A percentile compares a stretch with the other conserved stretches of the same genome.
phyloP scores from a whole-genome alignment of 2,329 filamentous ascomycete genomes.

The Fusarium sp. region DNA sequence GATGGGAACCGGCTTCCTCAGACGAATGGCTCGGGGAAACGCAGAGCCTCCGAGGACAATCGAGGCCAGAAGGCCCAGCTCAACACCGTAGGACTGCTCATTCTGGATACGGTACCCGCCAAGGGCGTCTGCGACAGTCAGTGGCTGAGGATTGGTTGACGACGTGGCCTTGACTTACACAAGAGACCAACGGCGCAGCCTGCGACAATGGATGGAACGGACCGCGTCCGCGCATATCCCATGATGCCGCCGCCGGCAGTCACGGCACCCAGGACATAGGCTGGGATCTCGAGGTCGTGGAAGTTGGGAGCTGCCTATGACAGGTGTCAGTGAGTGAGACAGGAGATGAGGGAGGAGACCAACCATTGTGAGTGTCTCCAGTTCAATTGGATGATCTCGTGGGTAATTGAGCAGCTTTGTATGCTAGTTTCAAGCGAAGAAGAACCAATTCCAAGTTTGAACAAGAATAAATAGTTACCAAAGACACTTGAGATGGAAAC shows the following conservation, averaged over 20 bases:
- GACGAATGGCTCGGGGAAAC: constrained; percentile 86
- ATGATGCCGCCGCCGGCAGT: constrained; percentile 89
- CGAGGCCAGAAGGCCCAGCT: constrained; percentile 89
- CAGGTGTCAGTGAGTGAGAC: background rate
- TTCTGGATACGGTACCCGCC: constrained; percentile 84
- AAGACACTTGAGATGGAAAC: background rate
- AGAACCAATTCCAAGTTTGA: background rate
- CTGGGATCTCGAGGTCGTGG: constrained; percentile 62
- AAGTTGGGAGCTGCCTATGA: constrained; percentile 23
- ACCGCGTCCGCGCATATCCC: constrained; percentile 87
- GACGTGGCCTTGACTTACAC: no score
- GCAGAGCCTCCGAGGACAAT: constrained; percentile 85
- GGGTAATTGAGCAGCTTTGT: background rate
- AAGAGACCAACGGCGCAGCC: constrained; percentile 82
- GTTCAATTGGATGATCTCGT: background rate
- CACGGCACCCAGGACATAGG: constrained; percentile 81
- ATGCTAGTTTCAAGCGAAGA: background rate
- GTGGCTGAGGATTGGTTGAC: no score
- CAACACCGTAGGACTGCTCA: constrained; percentile 81
- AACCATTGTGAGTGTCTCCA: constrained; percentile 14
- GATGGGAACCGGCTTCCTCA: constrained; percentile 85
- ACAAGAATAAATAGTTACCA: background rate
- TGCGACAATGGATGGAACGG: constrained; percentile 85
- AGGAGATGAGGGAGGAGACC: background rate
- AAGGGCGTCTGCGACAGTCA: constrained; percentile 68